Percentiles rank a stretch among this genome's conserved stretches.
Conservation (phyloP, 208 protist species). For the Balamuthia mandrillaris region DNA sequence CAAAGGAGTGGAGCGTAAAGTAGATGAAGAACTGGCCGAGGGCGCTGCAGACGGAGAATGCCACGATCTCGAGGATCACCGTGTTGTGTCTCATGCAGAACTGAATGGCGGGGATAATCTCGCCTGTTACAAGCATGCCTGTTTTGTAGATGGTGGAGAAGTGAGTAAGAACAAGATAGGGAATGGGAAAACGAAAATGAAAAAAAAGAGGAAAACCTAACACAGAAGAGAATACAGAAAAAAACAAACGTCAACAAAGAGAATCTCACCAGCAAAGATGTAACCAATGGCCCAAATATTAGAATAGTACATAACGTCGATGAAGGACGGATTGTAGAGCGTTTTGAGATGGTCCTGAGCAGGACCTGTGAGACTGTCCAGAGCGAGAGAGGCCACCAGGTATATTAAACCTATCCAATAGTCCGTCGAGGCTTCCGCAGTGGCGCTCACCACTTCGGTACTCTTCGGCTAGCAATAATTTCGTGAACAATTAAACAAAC, state of each 20-base stretch:
- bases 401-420: neutral
- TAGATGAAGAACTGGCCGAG: conserved; percentile 38
- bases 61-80: neutral
- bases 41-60: neutral
- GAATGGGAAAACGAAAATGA: too few relatives aligned
- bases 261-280: neutral
- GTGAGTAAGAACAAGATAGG: neutral
- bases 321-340: neutral
- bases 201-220: too few relatives aligned
- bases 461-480: too few relatives aligned
- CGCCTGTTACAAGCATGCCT: neutral
- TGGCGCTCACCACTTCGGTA: neutral
- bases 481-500: neutral
- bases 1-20: conserved; percentile 11
- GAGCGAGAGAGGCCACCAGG: conserved; percentile 17
- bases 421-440: neutral
- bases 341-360: neutral
- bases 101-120: neutral
- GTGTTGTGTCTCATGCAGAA: neutral
- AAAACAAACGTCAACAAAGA: neutral
- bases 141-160: neutral
- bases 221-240: too few relatives aligned
- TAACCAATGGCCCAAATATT: neutral
- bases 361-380: conserved; percentile 13
- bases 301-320: conserved; percentile 22